A percentile compares a stretch with the other conserved stretches of the same genome.
Evolutionary conservation across 257 asterid genomes (phyloP).

Genomic region (Henckelia pumila): DNA sequence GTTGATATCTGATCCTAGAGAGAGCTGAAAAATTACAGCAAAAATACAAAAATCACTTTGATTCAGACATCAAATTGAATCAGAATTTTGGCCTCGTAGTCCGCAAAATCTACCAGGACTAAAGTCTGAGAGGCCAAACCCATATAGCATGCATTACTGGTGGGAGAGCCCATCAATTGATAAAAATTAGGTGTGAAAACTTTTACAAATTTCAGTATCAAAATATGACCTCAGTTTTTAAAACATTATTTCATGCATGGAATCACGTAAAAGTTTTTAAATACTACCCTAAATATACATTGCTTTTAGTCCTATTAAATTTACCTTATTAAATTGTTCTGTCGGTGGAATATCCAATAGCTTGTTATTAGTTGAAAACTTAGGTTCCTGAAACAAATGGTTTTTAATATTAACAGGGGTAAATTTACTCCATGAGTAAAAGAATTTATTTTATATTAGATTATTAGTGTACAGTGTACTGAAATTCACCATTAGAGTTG

Average conservation of each 20-base stretch:
- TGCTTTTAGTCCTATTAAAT: not conserved
- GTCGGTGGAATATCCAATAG: slow-evolving; percentile 39
- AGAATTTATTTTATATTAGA: slow-evolving; percentile 12
- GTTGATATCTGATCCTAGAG: slow-evolving; percentile 46
- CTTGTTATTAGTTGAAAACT: slow-evolving; percentile 30
- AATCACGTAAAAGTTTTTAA: too few relatives aligned
- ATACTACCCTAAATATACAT: not conserved
- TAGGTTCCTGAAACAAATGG: slow-evolving; percentile 40
- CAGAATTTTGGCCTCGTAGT: not conserved
- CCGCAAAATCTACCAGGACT: not conserved
- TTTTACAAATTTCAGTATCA: not conserved
- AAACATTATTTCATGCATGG: too few relatives aligned
- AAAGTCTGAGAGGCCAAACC: not conserved
- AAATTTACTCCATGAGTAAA: not conserved
- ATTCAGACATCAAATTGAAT: not conserved
- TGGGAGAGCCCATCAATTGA: not conserved
- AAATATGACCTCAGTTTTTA: not conserved
- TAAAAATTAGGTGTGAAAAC: too few relatives aligned
- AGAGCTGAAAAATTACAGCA: slow-evolving; percentile 46
- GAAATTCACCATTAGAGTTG: slow-evolving; percentile 15
- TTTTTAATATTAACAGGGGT: slow-evolving; percentile 9
- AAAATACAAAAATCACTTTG: not conserved
- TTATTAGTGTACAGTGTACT: not conserved
- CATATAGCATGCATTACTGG: not conserved
- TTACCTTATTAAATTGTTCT: slow-evolving; percentile 62